These are phyloP conservation scores for Forsythia suspensa DNA, from an alignment of 257 asterid species.

Conservation along the genomic window DNA sequence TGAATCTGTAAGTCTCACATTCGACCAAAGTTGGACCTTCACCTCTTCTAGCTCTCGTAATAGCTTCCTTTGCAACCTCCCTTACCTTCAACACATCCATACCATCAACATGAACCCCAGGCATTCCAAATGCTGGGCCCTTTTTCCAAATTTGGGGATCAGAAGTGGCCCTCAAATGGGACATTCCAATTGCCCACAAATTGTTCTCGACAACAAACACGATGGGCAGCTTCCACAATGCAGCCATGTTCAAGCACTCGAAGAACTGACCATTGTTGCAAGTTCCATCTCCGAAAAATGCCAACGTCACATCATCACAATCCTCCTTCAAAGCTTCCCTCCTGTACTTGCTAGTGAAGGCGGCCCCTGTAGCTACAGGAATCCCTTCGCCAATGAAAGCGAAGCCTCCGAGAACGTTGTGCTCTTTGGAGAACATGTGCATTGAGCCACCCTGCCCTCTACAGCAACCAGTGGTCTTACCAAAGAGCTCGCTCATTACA, in stretches of 20 bases:
- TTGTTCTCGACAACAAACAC: constrained; percentile 96
- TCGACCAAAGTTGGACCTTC: constrained; percentile 96
- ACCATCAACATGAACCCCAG: constrained; percentile 96
- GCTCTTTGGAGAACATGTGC: constrained; percentile 99
- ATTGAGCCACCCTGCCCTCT: constrained; percentile 99
- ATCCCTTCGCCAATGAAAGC: constrained; percentile 98
- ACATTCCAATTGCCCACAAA: constrained; percentile 99
- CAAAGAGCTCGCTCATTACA: constrained; percentile 98
- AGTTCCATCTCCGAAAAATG: constrained; percentile 96
- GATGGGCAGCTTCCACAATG: constrained; percentile 92
- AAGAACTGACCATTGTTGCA: constrained; percentile 96
- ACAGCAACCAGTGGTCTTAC: constrained; percentile 97
- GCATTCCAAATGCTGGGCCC: constrained; percentile 98
- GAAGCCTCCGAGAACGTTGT: constrained; percentile 89
- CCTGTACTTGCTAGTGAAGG: constrained; percentile 82
- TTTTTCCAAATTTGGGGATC: constrained; percentile 96
- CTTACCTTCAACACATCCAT: constrained; percentile 98
- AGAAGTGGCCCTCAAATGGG: constrained; percentile 96
- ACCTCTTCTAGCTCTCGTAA: constrained; percentile 88
- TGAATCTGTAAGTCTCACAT: constrained; percentile 93
- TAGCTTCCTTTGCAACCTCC: constrained; percentile 93
- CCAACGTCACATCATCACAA: constrained; percentile 87
- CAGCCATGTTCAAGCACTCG: constrained; percentile 99
- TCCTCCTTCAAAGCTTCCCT: constrained; percentile 83
- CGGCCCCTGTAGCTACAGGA: constrained; percentile 96